A percentile compares a stretch with the other conserved stretches of the same genome.
Conservation (phyloP, 1,284 basidiomycete species). For the Irpex rosettiformis region DNA sequence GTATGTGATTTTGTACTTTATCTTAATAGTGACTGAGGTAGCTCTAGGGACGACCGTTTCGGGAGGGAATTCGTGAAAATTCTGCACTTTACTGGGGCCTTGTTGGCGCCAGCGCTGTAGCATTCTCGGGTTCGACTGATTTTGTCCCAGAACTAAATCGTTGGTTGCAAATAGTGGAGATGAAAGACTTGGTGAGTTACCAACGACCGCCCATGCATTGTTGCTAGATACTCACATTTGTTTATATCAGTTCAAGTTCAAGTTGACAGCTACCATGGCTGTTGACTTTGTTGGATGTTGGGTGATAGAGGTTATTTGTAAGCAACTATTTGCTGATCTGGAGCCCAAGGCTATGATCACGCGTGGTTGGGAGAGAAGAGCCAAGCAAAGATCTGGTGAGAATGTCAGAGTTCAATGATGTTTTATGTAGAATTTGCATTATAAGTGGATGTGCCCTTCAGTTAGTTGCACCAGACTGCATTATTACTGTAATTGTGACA, state of each 20-base stretch:
- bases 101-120: slow-evolving; percentile 81
- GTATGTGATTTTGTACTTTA: slow-evolving; percentile 29
- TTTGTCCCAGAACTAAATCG: slow-evolving; percentile 93
- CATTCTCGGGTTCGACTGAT: slow-evolving; percentile 91
- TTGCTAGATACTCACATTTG: neutral
- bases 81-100: slow-evolving; percentile 89
- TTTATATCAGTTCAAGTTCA: slow-evolving; percentile 68
- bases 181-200: slow-evolving; percentile 66
- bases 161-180: slow-evolving; percentile 97
- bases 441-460: too few relatives aligned
- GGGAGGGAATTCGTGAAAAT: slow-evolving; percentile 94
- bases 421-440: too few relatives aligned
- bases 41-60: slow-evolving; percentile 84
- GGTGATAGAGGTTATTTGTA: slow-evolving; percentile 81
- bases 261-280: slow-evolving; percentile 78
- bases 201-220: neutral
- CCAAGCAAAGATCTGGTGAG: slow-evolving; percentile 17
- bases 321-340: slow-evolving; percentile 84
- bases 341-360: slow-evolving; percentile 86
- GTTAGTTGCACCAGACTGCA: too few relatives aligned
- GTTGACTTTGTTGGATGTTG: slow-evolving; percentile 89
- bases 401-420: too few relatives aligned
- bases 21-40: neutral
- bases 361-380: slow-evolving; percentile 73
- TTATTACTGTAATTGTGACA: too few relatives aligned